These are phyloP conservation scores for Syncephalastrum contaminatum DNA, from an alignment of 371 early-diverging fungal genomes.

Conservation along the genomic window DNA sequence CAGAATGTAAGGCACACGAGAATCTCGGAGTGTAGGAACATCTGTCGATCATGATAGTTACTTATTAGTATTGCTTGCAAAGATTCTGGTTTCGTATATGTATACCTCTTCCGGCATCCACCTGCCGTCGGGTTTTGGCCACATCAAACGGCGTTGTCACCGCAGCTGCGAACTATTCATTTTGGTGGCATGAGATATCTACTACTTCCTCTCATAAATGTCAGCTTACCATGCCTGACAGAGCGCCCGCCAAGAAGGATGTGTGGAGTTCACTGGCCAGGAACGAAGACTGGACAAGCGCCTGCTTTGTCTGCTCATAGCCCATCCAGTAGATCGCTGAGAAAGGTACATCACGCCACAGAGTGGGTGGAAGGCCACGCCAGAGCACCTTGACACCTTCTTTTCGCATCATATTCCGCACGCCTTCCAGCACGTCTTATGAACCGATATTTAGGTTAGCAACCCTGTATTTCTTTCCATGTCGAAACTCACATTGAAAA, in stretches of 20 bases:
- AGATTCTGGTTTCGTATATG: background rate
- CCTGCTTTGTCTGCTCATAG: conserved; percentile 70
- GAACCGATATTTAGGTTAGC: conserved; percentile 7
- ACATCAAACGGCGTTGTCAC: conserved; percentile 96
- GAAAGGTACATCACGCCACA: conserved; percentile 96
- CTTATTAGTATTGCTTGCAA: background rate
- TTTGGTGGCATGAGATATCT: conserved; percentile 2
- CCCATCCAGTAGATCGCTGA: conserved; percentile 89
- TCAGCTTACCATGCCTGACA: conserved; percentile 65
- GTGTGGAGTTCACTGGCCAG: conserved; percentile 37
- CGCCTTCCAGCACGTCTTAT: conserved; percentile 56
- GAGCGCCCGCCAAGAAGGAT: conserved; percentile 72
- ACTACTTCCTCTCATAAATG: background rate
- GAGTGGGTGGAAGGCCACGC: conserved; percentile 86
- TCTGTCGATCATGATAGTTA: too few species aligned
- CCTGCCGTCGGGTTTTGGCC: conserved; percentile 87
- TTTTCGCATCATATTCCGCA: conserved; percentile 58
- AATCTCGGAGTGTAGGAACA: conserved; percentile 14
- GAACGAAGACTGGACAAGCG: background rate
- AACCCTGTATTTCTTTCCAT: background rate
- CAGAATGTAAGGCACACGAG: conserved; percentile 30
- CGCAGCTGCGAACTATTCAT: conserved; percentile 73
- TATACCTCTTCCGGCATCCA: conserved; percentile 38
- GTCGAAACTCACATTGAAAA: conserved; percentile 33
- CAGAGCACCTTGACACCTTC: conserved; percentile 72